Evolutionary conservation across 495 filamentous ascomycete species (phyloP).

Genomic region (Trichoderma orchidacearum): DNA sequence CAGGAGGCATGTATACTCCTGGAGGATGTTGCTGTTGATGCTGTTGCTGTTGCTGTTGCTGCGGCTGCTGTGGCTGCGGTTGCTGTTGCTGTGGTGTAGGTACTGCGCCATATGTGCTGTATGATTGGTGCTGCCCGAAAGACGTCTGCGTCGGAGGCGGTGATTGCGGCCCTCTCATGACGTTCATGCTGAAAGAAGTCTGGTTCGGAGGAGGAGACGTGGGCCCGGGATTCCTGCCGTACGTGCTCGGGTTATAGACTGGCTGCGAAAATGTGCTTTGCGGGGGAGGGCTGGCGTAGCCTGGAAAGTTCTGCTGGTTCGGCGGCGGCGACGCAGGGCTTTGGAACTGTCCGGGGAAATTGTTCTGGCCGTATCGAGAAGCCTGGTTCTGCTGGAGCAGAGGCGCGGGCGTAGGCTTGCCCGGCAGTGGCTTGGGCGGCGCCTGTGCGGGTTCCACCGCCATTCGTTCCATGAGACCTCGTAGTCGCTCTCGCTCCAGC

Average conservation of each 20-base stretch:
- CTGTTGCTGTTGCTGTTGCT: conserved; percentile 9
- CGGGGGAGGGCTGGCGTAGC: conserved; percentile 14
- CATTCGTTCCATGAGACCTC: conserved; percentile 90
- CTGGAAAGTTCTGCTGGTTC: conserved; percentile 21
- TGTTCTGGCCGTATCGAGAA: conserved; percentile 29
- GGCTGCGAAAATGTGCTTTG: conserved; percentile 22
- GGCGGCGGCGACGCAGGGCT: conserved; percentile 36
- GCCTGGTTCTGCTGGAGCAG: conserved; percentile 17
- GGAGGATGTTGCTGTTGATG: conserved; percentile 9
- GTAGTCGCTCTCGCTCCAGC: conserved; percentile 68
- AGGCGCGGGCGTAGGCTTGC: conserved; percentile 31
- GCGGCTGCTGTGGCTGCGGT: conserved; percentile 20
- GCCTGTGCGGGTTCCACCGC: conserved; percentile 50
- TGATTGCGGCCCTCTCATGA: conserved; percentile 30
- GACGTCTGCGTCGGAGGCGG: conserved; percentile 39
- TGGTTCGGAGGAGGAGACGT: conserved; percentile 33
- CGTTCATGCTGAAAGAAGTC: conserved; percentile 29
- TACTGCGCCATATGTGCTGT: conserved; percentile 27
- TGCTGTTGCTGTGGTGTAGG: conserved; percentile 8
- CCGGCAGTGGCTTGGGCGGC: conserved; percentile 30
- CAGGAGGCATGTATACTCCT: conserved; percentile 49
- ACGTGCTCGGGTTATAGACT: conserved; percentile 33
- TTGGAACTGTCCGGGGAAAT: conserved; percentile 33
- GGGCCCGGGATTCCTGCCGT: conserved; percentile 33
- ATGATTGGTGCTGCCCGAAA: conserved; percentile 19